Conservation (phyloP, 345 rosid species). For the Acer yangbiense region DNA sequence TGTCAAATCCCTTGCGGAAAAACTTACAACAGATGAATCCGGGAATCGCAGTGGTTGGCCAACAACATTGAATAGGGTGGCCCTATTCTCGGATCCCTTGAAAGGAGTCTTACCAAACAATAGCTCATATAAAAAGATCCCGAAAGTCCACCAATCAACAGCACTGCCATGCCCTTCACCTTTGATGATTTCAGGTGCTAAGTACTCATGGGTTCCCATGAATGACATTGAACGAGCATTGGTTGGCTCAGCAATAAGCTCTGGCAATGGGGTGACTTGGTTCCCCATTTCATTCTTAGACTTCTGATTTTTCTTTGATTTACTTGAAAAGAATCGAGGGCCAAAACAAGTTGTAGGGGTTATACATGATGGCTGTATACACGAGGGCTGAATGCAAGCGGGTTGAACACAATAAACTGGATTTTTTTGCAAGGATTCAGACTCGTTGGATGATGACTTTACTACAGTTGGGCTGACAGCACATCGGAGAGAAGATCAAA, state of each 20-base stretch:
- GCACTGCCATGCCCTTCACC: constrained; percentile 90
- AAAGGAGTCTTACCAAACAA: constrained; percentile 85
- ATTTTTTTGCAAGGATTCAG: constrained; percentile 50
- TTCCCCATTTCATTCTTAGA: constrained; percentile 50
- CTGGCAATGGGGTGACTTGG: constrained; percentile 75
- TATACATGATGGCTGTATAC: constrained; percentile 61
- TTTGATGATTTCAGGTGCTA: constrained; percentile 86
- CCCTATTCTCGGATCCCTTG: constrained; percentile 78
- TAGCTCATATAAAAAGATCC: constrained; percentile 73
- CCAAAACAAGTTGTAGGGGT: constrained; percentile 62
- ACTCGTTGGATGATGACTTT: constrained; percentile 46
- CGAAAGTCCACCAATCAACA: constrained; percentile 93
- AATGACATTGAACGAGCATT: constrained; percentile 81
- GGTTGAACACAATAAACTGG: constrained; percentile 63
- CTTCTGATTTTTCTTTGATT: constrained; percentile 56
- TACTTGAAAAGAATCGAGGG: constrained; percentile 57
- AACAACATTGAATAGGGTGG: constrained; percentile 79
- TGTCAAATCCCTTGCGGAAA: constrained; percentile 72
- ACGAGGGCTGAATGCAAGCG: constrained; percentile 53
- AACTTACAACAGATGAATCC: constrained; percentile 73
- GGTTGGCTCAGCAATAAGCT: constrained; percentile 92
- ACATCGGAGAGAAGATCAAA: constrained; percentile 82
- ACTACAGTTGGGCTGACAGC: constrained; percentile 59
- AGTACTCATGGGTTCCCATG: constrained; percentile 69
- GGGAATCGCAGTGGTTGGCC: constrained; percentile 79